Evolutionary conservation across 78 protist genomes (phyloP).

Genomic region (Diacronema lutheri): DNA sequence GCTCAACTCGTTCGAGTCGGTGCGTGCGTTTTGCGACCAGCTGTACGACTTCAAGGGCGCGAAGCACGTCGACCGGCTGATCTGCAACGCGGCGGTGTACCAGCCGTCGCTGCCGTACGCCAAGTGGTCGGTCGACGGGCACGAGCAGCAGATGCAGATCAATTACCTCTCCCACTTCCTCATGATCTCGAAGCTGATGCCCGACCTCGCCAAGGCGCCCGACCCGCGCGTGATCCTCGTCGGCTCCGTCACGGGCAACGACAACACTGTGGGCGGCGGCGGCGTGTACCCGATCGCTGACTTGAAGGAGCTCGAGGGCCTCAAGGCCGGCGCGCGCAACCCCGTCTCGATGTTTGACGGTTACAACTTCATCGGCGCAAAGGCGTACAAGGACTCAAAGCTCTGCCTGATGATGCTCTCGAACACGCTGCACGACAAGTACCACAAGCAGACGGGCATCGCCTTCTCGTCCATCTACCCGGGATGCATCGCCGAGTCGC

Average conservation of each 20-base stretch:
- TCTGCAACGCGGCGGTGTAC: constrained; percentile 47
- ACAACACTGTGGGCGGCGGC: constrained; percentile 41
- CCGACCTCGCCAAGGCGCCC: background rate
- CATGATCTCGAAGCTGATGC: background rate
- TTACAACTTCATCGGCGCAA: constrained; percentile 31
- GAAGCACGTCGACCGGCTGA: constrained; percentile 29
- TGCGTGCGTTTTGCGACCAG: background rate
- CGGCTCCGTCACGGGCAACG: constrained; percentile 43
- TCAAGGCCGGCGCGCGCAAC: constrained; percentile 32
- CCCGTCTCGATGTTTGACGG: constrained; percentile 46
- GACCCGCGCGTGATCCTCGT: constrained; percentile 30
- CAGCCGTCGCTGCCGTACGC: constrained; percentile 28
- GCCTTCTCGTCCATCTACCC: constrained; percentile 37
- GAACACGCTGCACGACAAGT: constrained; percentile 18
- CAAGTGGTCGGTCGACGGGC: constrained; percentile 30
- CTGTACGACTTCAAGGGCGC: background rate
- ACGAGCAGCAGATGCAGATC: constrained; percentile 40
- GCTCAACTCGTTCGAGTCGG: constrained; percentile 23
- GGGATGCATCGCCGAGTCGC: constrained; percentile 39
- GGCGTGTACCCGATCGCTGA: constrained; percentile 47
- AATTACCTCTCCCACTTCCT: constrained; percentile 45
- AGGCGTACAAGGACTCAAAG: constrained; percentile 49
- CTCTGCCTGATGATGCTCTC: constrained; percentile 30
- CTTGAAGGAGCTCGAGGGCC: constrained; percentile 37
- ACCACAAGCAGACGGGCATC: constrained; percentile 37